Base-by-base conservation (phyloP, 495 filamentous ascomycete genomes). In the Aspergillus cristatus region DNA sequence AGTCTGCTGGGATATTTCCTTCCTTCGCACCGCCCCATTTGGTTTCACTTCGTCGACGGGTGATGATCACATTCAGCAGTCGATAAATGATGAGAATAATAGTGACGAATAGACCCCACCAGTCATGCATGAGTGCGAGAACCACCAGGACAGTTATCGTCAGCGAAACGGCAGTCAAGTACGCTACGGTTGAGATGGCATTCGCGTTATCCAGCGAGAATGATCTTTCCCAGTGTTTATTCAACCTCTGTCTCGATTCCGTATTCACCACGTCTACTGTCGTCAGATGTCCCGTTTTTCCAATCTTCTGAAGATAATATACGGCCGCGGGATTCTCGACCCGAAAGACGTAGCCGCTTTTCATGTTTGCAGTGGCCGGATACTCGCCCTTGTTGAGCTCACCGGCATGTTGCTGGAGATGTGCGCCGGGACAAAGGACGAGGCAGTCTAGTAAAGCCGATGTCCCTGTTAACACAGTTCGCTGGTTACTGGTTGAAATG, bases 361-460 rank as follows among this genome's bases (percentile, higher is more conserved):
- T 65, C 52, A 57, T 31, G 7, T 46, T 45, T 3, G 46, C 53
- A n/a, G 32, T 38, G 3, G 50, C 40, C 0, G 47, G 51, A 30
- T 39, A 46, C 31, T 54, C 62, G 3, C 58, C 62, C 39, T 42
- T 30, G 47, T 58, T 62, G 18, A 65, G 42, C 14, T 55, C 51
- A 6, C 54, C 20, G 2, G 72, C 75, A 3, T 60, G 50, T 45
- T 80, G 76, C 43, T 80, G 74, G 34, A 67, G 67, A 57, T 81
- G 76, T 30, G 80, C 45, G 2, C 75, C 76, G 0, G 78, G 78
- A 12, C 70, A 73, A 0, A 81, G 60, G 16, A 78, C 49, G 4
- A 81, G 53, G 14, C 52, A 53, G 50, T 81, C 78, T 0, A 75
- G 50, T 47, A 66, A 66, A 4, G 58, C 59, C 0, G 71, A 60